Conservation (phyloP, 768 basidiomycete genomes). For the Podaxis sp. region DNA sequence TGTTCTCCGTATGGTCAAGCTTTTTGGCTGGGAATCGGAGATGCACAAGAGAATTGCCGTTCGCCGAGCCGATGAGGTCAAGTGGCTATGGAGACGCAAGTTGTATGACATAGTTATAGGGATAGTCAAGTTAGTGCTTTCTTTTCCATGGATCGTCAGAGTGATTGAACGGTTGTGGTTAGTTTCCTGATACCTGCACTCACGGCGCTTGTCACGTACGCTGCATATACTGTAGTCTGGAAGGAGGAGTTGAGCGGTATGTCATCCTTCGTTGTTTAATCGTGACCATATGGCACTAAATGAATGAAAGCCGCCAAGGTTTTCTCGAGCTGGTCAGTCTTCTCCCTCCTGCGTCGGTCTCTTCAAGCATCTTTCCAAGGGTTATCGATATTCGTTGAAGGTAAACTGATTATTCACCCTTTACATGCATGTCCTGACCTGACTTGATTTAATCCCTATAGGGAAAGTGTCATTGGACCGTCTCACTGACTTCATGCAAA, state of each 20-base stretch:
- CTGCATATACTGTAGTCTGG: constrained; percentile 46
- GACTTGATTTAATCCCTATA: background rate
- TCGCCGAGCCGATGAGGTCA: constrained; percentile 64
- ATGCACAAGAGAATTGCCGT: constrained; percentile 50
- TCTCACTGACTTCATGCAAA: constrained; percentile 30
- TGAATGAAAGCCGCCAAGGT: constrained; percentile 36
- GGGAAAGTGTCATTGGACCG: constrained; percentile 66
- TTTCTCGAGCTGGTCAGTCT: constrained; percentile 54
- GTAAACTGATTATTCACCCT: constrained; percentile 12
- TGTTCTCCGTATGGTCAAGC: constrained; percentile 69
- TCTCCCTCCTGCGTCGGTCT: constrained; percentile 54
- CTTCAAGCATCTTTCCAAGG: constrained; percentile 33
- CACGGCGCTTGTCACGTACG: constrained; percentile 65
- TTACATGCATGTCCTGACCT: background rate
- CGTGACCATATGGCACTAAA: constrained; percentile 4
- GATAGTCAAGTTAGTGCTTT: constrained; percentile 40
- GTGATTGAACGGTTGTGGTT: background rate
- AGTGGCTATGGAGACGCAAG: constrained; percentile 49
- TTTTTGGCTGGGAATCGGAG: constrained; percentile 69
- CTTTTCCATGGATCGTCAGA: background rate
- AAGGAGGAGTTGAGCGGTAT: constrained; percentile 23
- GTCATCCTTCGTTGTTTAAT: background rate
- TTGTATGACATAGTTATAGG: constrained; percentile 40
- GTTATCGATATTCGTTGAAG: constrained; percentile 20
- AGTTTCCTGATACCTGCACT: constrained; percentile 60